phyloP scores from a whole-genome alignment of 257 asterid genomes.

The Linderniella brevidens region DNA sequence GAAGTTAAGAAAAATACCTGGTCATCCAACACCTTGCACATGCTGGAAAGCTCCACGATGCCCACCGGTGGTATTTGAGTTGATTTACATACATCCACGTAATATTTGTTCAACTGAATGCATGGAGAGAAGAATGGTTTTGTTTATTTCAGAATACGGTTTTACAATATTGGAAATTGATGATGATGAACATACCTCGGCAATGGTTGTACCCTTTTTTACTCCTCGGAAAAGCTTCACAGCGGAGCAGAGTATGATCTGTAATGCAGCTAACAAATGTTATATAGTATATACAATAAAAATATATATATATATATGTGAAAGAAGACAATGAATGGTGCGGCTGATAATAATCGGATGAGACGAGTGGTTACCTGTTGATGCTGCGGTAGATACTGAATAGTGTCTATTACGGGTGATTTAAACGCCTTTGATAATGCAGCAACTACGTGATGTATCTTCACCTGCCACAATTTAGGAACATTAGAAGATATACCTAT shows the following conservation, averaged over 20 bases:
- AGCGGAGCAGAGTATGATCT: constrained; percentile 92
- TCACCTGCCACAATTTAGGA: constrained; percentile 36
- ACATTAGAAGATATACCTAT: constrained; percentile 4
- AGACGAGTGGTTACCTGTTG: constrained; percentile 55
- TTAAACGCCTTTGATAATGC: constrained; percentile 70
- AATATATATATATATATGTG: neutral
- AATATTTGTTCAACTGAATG: constrained; percentile 59
- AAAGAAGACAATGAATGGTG: neutral
- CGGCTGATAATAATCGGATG: neutral
- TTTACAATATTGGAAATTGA: neutral
- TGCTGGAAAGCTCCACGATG: constrained; percentile 60
- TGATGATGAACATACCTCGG: constrained; percentile 44
- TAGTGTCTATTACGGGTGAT: constrained; percentile 71
- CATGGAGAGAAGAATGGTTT: constrained; percentile 4
- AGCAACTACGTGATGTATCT: constrained; percentile 78
- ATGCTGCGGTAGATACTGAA: constrained; percentile 92
- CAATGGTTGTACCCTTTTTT: constrained; percentile 74
- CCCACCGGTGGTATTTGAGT: constrained; percentile 69
- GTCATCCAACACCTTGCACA: constrained; percentile 86
- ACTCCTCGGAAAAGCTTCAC: constrained; percentile 75
- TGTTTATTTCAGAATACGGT: neutral
- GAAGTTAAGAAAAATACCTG: constrained; percentile 59
- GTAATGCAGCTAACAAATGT: constrained; percentile 9
- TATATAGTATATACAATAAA: neutral
- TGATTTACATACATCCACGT: constrained; percentile 65